phyloP scores from a whole-genome alignment of 106 monocot genomes.

The Platanthera zijinensis region DNA sequence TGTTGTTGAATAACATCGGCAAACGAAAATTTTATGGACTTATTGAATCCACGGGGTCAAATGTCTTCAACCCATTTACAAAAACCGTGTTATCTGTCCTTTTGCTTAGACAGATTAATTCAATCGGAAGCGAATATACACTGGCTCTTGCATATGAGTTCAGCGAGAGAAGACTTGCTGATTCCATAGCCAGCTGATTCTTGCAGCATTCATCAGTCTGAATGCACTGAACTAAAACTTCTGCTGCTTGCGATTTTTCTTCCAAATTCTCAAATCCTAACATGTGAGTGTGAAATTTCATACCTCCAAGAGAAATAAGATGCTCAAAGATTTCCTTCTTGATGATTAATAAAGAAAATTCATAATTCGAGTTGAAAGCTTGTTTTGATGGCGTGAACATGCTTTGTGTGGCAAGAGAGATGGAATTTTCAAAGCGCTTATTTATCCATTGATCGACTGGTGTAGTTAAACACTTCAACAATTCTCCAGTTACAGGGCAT shows the following conservation, averaged over 20 bases:
- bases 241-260: constrained; percentile 16
- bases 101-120: constrained; percentile 41
- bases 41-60: too few species aligned
- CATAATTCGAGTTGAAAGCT: constrained; percentile 13
- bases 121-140: constrained; percentile 27
- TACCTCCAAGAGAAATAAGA: constrained; percentile 41
- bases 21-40: too few species aligned
- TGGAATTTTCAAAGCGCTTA: too few species aligned
- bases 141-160: constrained; percentile 28
- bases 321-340: constrained; percentile 26
- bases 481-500: constrained; percentile 29
- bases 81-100: too few species aligned
- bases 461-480: too few species aligned
- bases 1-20: too few species aligned
- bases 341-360: constrained; percentile 17
- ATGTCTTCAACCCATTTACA: too few species aligned
- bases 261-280: constrained; percentile 23
- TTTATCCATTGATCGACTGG: constrained; percentile 15
- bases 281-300: constrained; percentile 23
- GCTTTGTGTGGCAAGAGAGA: constrained; percentile 18
- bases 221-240: constrained; percentile 31
- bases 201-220: constrained; percentile 37
- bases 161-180: constrained; percentile 16
- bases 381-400: background rate
- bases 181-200: constrained; percentile 33